Conservation (phyloP, 2,329 filamentous ascomycete genomes). For the Trichoderma sp. region DNA sequence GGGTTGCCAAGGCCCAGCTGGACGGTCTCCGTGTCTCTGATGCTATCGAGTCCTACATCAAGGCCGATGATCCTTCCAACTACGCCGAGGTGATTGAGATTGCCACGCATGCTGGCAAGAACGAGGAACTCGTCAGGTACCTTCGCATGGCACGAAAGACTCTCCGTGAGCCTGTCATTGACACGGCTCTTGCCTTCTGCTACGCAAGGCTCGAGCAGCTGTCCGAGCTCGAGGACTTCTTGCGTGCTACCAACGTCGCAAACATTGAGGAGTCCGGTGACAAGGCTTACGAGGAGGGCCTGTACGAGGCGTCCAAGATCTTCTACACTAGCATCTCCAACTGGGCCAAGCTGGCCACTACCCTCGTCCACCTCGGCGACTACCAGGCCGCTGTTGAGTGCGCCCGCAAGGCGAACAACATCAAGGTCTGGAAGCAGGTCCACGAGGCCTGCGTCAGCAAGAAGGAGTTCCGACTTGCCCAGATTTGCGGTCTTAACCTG, state of each 20-base stretch:
- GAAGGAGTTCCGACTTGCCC: conserved; percentile 98
- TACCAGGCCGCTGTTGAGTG: conserved; percentile 98
- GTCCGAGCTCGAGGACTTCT: conserved; percentile 91
- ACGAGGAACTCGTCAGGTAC: conserved; percentile 95
- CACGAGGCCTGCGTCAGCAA: conserved; percentile 94
- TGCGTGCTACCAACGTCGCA: conserved; percentile 89
- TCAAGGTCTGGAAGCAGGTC: conserved; percentile 99
- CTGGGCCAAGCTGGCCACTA: conserved; percentile 98
- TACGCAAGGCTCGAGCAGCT: conserved; percentile 91
- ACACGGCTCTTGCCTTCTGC: conserved; percentile 91
- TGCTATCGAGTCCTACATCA: conserved; percentile 95
- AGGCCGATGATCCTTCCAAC: conserved; percentile 89
- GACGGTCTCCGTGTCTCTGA: conserved; percentile 92
- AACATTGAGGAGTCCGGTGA: conserved; percentile 96
- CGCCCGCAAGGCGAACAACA: conserved; percentile 96
- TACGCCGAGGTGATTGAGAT: conserved; percentile 96
- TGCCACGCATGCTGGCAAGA: conserved; percentile 92
- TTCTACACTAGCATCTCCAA: conserved; percentile 99
- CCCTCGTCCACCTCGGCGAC: conserved; percentile 92
- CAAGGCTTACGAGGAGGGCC: conserved; percentile 93
- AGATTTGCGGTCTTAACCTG: conserved; percentile 97
- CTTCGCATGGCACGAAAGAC: conserved; percentile 97
- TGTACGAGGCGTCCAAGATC: conserved; percentile 96
- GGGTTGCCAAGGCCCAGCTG: conserved; percentile 95
- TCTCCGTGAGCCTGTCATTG: conserved; percentile 86